Percentiles rank a stretch among this genome's conserved stretches.
phyloP scores from a whole-genome alignment of 257 asterid genomes.

The Anisodus acutangulus region DNA sequence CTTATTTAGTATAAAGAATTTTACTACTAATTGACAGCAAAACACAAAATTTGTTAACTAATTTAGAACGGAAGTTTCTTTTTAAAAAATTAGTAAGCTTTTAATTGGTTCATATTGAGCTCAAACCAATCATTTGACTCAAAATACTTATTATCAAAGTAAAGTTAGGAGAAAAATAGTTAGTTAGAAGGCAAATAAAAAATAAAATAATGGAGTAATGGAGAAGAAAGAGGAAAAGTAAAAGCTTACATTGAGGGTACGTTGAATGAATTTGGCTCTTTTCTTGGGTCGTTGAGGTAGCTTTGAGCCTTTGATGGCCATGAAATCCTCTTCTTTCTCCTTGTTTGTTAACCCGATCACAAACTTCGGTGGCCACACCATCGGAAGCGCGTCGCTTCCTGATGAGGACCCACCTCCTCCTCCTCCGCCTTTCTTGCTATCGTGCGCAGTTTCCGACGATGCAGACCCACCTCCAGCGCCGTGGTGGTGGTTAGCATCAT shows the following conservation, averaged over 20 bases:
- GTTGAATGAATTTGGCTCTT: slow-evolving; percentile 82
- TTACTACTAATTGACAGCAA: neutral
- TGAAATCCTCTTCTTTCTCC: slow-evolving; percentile 93
- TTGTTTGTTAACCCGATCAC: slow-evolving; percentile 80
- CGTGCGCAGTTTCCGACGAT: slow-evolving; percentile 64
- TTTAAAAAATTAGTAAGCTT: neutral
- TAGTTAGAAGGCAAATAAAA: no score
- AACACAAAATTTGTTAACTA: neutral
- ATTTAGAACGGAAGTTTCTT: neutral
- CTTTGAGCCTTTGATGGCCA: slow-evolving; percentile 90
- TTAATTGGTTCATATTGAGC: neutral
- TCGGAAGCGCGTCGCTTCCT: slow-evolving; percentile 63
- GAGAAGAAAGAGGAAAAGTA: neutral
- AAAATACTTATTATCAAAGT: neutral
- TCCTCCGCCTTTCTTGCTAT: slow-evolving; percentile 53
- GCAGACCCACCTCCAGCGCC: slow-evolving; percentile 73
- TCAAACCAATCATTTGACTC: neutral
- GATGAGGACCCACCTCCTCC: slow-evolving; percentile 54
- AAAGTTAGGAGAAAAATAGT: neutral
- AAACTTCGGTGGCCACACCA: slow-evolving; percentile 84
- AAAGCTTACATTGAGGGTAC: slow-evolving; percentile 84
- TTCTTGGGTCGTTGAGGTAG: slow-evolving; percentile 97
- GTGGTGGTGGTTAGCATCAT: slow-evolving; percentile 32
- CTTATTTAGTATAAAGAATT: no score
- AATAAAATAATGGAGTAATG: neutral